Evolutionary conservation across 1,284 basidiomycete genomes (phyloP), one percentile per base, ranked within the genome.

Genomic region (Apiotrichum laibachii): DNA sequence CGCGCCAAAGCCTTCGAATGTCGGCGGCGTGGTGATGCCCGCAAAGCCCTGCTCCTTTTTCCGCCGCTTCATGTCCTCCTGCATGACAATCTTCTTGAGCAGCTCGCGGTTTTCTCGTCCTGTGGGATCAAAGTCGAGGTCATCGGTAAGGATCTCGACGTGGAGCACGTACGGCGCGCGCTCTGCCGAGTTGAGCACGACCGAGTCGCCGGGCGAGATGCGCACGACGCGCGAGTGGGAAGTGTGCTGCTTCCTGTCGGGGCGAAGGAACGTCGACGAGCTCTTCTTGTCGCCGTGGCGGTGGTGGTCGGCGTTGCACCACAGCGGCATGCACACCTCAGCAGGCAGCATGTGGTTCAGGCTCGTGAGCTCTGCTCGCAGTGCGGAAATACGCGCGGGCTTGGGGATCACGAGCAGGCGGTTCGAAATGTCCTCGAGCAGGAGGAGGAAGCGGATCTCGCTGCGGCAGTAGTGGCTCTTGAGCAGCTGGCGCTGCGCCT

Each of bases 131-230:
- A 99, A 99, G 74, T 96, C 90, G 26, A 99, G 83, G 70, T 99
- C 95, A 55, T 87, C 87, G 66, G 88, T 85, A 35, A 99, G 82
- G 52, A 99, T 88, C 78, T 99, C 96, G 57, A 99, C 86, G 62
- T 97, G 85, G 16, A 99, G 83, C 37, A 99, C 82, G 73, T 91
- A 99, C 1, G 96, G 96, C 1, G 92, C 94, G 50, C 90, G 85
- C 77, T 99, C 94, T 3, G 96, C 96, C 40, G 95, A 99, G 75
- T 99, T 99, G 49, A 99, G 85, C 7, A 99, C 96, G 39, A 99
- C 96, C 46, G 92, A 91, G 80, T 99, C 96, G 22, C 93, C 92
- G 3, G 96, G 95, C 18, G 94, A 94, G 75, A 99, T 96, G 67
- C 96, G 87, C 45, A 99, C 92, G 55, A 99, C 92, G 42, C 92